Conservation (phyloP, 2,329 filamentous ascomycete species). For the Penicillium griseofulvum region DNA sequence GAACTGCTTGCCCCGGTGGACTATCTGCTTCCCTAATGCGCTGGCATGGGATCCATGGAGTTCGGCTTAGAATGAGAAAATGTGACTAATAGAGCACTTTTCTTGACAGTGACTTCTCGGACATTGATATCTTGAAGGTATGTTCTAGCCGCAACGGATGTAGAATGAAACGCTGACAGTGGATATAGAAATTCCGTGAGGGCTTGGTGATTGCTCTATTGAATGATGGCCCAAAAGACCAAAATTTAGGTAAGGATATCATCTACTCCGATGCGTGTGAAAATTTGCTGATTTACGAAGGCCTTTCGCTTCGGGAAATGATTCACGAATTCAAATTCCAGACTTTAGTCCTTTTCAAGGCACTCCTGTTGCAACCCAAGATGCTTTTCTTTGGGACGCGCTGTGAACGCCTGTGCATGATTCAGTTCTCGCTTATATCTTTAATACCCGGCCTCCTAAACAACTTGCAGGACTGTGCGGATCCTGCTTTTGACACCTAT, state of each 20-base stretch:
- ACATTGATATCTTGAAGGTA: constrained; percentile 79
- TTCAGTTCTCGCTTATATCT: constrained; percentile 94
- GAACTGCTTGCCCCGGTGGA: background rate
- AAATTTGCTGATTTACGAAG: constrained; percentile 35
- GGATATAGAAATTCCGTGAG: constrained; percentile 75
- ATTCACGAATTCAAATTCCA: constrained; percentile 94
- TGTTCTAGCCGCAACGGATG: background rate
- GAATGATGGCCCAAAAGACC: constrained; percentile 71
- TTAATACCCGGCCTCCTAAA: constrained; percentile 89
- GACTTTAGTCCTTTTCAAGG: constrained; percentile 90
- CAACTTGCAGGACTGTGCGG: constrained; percentile 89
- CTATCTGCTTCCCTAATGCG: background rate
- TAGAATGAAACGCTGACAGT: constrained; percentile 14
- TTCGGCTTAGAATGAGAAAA: background rate
- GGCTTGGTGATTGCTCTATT: constrained; percentile 63
- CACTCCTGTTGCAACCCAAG: constrained; percentile 91
- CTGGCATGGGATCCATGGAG: background rate
- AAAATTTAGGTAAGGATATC: constrained; percentile 70
- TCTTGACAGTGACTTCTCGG: constrained; percentile 71
- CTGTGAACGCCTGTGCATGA: constrained; percentile 94
- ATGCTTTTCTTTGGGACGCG: constrained; percentile 99
- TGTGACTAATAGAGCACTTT: constrained; percentile 2
- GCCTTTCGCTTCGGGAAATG: constrained; percentile 77
- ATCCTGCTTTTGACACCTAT: constrained; percentile 85
- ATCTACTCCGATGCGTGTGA: background rate